phyloP scores from a whole-genome alignment of 257 asterid species.

The Solanum sitiens region DNA sequence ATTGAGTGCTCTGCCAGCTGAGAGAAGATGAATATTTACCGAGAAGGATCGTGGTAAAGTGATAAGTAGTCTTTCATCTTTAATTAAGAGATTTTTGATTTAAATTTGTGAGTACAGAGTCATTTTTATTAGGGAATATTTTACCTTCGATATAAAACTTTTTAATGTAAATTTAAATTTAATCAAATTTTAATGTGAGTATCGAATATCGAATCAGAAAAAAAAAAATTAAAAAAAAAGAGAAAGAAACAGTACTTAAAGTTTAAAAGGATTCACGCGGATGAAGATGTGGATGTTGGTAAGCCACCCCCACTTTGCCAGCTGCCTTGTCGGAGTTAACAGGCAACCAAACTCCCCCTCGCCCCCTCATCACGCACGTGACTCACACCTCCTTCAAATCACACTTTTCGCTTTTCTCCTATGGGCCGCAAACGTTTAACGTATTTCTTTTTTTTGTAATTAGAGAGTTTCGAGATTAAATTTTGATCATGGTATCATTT shows the following conservation, averaged over 20 bases:
- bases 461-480: rapidly evolving
- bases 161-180: too few relatives aligned
- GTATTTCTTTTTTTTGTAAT: rapidly evolving
- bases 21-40: background rate
- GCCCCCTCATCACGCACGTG: conserved; percentile 23
- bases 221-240: too few relatives aligned
- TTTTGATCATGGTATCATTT: rapidly evolving
- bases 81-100: too few relatives aligned
- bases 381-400: conserved; percentile 9
- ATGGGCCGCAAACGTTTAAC: background rate
- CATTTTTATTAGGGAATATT: rapidly evolving
- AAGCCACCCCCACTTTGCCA: conserved; percentile 34
- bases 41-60: rapidly evolving
- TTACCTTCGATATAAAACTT: rapidly evolving
- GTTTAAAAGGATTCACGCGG: conserved; percentile 36
- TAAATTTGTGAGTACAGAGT: too few relatives aligned
- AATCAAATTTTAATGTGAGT: too few relatives aligned
- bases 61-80: too few relatives aligned
- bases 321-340: conserved; percentile 48
- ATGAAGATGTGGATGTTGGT: conserved; percentile 34
- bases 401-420: background rate
- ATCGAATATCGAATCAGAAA: too few relatives aligned
- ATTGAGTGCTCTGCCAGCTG: background rate
- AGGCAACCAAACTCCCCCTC: background rate
- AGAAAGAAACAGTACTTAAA: background rate